Percentiles rank a stretch among this genome's conserved stretches.
phyloP scores from a whole-genome alignment of 2,329 filamentous ascomycete genomes.

The Penicillium aurantiogriseum region DNA sequence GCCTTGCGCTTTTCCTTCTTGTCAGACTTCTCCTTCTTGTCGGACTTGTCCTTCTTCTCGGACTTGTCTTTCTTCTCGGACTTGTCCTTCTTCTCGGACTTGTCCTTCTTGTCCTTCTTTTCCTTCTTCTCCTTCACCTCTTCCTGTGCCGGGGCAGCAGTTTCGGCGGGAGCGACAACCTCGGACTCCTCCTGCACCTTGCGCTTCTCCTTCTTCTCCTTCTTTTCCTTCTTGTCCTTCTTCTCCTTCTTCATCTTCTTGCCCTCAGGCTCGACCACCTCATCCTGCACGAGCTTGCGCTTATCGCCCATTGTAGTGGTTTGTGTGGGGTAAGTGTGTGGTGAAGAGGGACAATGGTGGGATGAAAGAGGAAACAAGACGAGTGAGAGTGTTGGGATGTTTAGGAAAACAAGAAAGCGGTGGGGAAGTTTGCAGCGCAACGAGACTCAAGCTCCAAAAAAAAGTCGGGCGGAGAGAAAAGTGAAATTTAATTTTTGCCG shows the following conservation, averaged over 20 bases:
- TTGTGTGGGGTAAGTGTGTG: background rate
- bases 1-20: slow-evolving; percentile 19
- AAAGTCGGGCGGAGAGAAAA: slow-evolving; percentile 24
- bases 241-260: slow-evolving; percentile 37
- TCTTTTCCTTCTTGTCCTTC: slow-evolving; percentile 26
- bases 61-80: slow-evolving; percentile 14
- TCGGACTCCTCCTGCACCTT: slow-evolving; percentile 9
- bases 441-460: slow-evolving; percentile 22
- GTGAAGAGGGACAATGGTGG: background rate
- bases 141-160: slow-evolving; percentile 8
- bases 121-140: slow-evolving; percentile 22
- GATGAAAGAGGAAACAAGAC: background rate
- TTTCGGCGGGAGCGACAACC: slow-evolving; percentile 2
- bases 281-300: slow-evolving; percentile 40
- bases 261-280: slow-evolving; percentile 29
- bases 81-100: slow-evolving; percentile 10
- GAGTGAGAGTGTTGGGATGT: background rate
- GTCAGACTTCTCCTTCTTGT: background rate
- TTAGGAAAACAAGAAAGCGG: background rate
- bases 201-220: slow-evolving; percentile 18
- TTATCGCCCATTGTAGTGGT: slow-evolving; percentile 37
- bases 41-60: slow-evolving; percentile 11
- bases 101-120: slow-evolving; percentile 5
- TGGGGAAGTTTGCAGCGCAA: slow-evolving; percentile 1
- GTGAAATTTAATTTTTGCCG: slow-evolving; percentile 34